phyloP scores from a whole-genome alignment of 2,329 filamentous ascomycete genomes.

The Pseudogymnoascus sp. region DNA sequence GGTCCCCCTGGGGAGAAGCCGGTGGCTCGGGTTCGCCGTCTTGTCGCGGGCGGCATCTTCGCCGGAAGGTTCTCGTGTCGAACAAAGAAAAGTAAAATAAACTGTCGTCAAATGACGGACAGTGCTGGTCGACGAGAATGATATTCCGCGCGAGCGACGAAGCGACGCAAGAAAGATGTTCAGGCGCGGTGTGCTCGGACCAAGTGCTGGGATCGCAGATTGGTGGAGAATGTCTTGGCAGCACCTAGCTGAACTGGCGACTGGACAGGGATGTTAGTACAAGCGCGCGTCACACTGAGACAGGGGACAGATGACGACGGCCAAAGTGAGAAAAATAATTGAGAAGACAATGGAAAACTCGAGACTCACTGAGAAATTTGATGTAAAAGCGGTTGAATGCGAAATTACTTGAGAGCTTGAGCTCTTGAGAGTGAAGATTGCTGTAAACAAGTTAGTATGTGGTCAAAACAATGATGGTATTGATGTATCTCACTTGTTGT shows the following conservation, averaged over 20 bases:
- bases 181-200: neutral
- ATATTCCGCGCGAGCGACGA: neutral
- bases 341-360: neutral
- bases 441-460: neutral
- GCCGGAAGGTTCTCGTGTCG: neutral
- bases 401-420: too few species aligned
- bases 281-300: neutral
- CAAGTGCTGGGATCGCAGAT: neutral
- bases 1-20: conserved; percentile 9
- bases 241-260: neutral
- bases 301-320: neutral
- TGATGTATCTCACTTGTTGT: neutral
- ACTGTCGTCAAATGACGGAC: conserved; percentile 5
- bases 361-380: neutral
- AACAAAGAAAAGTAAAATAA: neutral
- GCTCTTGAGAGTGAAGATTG: neutral
- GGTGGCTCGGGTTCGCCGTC: conserved; percentile 10
- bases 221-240: conserved; percentile 8
- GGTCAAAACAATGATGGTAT: neutral
- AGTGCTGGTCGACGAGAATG: neutral
- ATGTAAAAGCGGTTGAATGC: neutral
- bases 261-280: neutral
- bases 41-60: neutral
- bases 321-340: neutral
- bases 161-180: neutral